Conservation (phyloP, 768 basidiomycete genomes). For the Tricholoma bakamatsutake region DNA sequence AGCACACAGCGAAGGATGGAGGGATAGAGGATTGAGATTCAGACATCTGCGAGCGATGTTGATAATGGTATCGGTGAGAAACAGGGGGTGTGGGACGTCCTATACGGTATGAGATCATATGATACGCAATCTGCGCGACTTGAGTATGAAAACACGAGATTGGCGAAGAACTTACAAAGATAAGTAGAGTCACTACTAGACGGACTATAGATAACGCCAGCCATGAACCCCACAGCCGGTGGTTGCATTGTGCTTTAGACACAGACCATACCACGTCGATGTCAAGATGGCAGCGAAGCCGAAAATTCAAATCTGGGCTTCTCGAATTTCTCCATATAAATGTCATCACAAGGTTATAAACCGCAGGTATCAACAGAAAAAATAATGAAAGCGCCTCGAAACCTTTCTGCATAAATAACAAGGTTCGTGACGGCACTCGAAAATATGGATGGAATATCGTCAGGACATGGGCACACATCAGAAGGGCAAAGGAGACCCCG, state of each 20-base stretch:
- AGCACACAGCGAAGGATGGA: slow-evolving; percentile 12
- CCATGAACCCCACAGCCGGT: slow-evolving; percentile 49
- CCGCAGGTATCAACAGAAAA: slow-evolving; percentile 45
- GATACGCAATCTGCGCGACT: slow-evolving; percentile 22
- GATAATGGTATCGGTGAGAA: slow-evolving; percentile 8
- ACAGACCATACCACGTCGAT: slow-evolving; percentile 64
- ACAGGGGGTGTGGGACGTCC: slow-evolving; percentile 20
- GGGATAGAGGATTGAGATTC: slow-evolving; percentile 13
- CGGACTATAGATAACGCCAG: slow-evolving; percentile 46
- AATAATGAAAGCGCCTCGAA: slow-evolving; percentile 40
- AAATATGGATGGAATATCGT: slow-evolving; percentile 34
- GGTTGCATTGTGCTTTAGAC: slow-evolving; percentile 18
- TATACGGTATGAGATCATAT: slow-evolving; percentile 18
- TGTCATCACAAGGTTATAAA: slow-evolving; percentile 50
- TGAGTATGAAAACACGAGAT: slow-evolving; percentile 2
- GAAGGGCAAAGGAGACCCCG: slow-evolving; percentile 34
- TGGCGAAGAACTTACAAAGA: slow-evolving; percentile 42
- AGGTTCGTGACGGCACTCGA: slow-evolving; percentile 22
- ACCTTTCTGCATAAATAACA: slow-evolving; percentile 23
- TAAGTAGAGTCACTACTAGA: slow-evolving; percentile 41
- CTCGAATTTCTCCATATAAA: slow-evolving; percentile 44
- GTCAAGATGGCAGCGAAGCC: slow-evolving; percentile 52
- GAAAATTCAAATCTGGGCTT: slow-evolving; percentile 29
- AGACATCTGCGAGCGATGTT: slow-evolving; percentile 9
- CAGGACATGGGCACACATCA: slow-evolving; percentile 31